Evolutionary conservation across 2,329 filamentous ascomycete species (phyloP), one percentile per base, ranked within the genome.

Genomic region (Penicillium sp.): DNA sequence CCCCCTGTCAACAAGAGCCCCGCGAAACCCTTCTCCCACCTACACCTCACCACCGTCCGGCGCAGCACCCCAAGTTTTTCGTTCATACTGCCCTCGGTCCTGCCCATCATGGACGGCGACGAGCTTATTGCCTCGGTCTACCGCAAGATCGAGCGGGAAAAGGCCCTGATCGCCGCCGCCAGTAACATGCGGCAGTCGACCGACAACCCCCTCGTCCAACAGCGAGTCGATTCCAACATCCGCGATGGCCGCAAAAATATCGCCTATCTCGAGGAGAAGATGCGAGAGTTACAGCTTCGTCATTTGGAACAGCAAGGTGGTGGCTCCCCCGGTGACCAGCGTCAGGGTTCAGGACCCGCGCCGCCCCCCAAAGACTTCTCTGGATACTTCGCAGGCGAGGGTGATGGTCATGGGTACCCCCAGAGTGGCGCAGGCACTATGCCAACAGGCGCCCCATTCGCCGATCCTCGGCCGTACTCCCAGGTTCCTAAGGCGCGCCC

Each of bases 141-240:
- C 80, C 90, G 88, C 81, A 98, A 99, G 89, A 98, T 99, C 77
- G 91, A 97, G 82, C 88, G 93, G 75, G 95, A 99, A 79, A 93
- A 93, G 83, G 90, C 89, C 70, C 87, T 98, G 72, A 95, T 99
- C 82, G 90, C 90, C 76, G 93, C 91, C 70, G 93, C 93, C 67
- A 95, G 91, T 78, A 86, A 90, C 68, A 96, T 99, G 93, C 90
- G 92, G 78, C 89, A 93, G 78, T 93, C 95, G 76, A 97, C 93
- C 68, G 91, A 91, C 80, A 99, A 99, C 77, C 90, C 93, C 67
- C 85, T 87, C 60, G 93, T 98, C 63, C 89, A 92, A 72, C 93
- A 93, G 68, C 87, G 91, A 71, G 87, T 96, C 75, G 93, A 98
- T 73, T 90, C 88, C 62, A 92, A 97, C 78, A 96, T 99, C 78